These are phyloP conservation scores for Paecilomyces variotii DNA, from an alignment of 2,329 filamentous ascomycete genomes.

Conservation along the genomic window DNA sequence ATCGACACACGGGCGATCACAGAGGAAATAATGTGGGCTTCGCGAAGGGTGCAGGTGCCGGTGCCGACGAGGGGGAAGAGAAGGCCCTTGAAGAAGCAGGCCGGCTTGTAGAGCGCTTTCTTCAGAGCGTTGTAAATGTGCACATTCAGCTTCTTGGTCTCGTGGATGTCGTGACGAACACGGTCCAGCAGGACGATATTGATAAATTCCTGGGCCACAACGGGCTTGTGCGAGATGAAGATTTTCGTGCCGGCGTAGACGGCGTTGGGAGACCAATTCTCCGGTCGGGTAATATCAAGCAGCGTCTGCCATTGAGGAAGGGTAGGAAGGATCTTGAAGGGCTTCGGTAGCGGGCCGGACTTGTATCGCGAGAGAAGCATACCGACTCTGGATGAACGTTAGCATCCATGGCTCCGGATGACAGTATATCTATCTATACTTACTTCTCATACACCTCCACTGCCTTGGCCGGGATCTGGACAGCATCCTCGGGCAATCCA, in stretches of 20 bases:
- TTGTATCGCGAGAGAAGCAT: slow-evolving; percentile 87
- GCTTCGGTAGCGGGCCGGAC: slow-evolving; percentile 92
- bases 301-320: slow-evolving; percentile 89
- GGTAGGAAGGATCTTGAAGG: slow-evolving; percentile 92
- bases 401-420: slow-evolving; percentile 2
- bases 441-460: slow-evolving; percentile 90
- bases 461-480: slow-evolving; percentile 82
- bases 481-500: slow-evolving; percentile 64
- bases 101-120: slow-evolving; percentile 86
- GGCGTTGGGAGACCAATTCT: slow-evolving; percentile 69
- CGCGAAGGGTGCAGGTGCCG: slow-evolving; percentile 82
- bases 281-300: slow-evolving; percentile 73
- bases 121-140: slow-evolving; percentile 93
- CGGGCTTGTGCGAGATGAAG: slow-evolving; percentile 77
- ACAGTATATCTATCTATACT: slow-evolving; percentile 8
- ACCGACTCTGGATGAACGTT: slow-evolving; percentile 54
- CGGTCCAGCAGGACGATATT: slow-evolving; percentile 79
- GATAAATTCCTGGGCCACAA: slow-evolving; percentile 74
- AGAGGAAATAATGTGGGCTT: slow-evolving; percentile 84
- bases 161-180: slow-evolving; percentile 88
- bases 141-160: slow-evolving; percentile 90
- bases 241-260: slow-evolving; percentile 85
- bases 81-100: slow-evolving; percentile 94
- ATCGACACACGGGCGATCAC: slow-evolving; percentile 79
- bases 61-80: slow-evolving; percentile 81